Base-by-base conservation (phyloP, 2,329 filamentous ascomycete genomes). In the Plectosphaerella sp. region DNA sequence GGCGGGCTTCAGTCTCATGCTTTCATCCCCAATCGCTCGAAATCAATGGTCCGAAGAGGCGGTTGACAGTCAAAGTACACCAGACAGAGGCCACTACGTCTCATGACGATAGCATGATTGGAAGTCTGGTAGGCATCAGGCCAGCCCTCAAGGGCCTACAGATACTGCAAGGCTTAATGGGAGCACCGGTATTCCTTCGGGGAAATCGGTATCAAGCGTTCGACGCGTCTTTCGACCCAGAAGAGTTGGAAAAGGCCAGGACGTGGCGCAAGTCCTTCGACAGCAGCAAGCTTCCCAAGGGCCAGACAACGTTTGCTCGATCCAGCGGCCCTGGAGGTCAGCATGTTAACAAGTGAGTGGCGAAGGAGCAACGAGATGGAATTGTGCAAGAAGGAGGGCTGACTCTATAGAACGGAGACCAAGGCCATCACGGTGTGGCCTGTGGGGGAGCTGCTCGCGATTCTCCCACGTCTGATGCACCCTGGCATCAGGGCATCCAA, bases 321-420 rank as follows among this genome's bases (percentile, higher is more conserved):
- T 83, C 81, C 3, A 83, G 79, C 58, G 81, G 81, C 0, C 80
- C 81, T 3, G 81, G 81, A 12, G 81, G 81, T 2, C 81, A 84
- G 58, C 79, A 84, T 60, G 80, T 84, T 33, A 84, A 84, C 61
- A 84, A 84, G 81, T 84, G 60, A 50, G 74, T 64, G 25, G 2
- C 12, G 16, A 7, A 33, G n/a, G 25, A 28, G 25, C 25, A 28
- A 5, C 25, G 42, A 37, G 24, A n/a, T 49, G 18, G 37, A 35
- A 16, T 43, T 3, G 10, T 16, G 11, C 41, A 5, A 43, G 41
- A 4, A 43, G 41, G n/a, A 10, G n/a, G 4, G 6, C 41, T 43
- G 16, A 43, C 15, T 12, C 2, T 14, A n/a, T 58, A 84, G 80
- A 54, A 84, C 81, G 1, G 81, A 84, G 65, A 78, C 73, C 48